phyloP scores from a whole-genome alignment of 2,329 filamentous ascomycete species.

The Exophiala bonariae region DNA sequence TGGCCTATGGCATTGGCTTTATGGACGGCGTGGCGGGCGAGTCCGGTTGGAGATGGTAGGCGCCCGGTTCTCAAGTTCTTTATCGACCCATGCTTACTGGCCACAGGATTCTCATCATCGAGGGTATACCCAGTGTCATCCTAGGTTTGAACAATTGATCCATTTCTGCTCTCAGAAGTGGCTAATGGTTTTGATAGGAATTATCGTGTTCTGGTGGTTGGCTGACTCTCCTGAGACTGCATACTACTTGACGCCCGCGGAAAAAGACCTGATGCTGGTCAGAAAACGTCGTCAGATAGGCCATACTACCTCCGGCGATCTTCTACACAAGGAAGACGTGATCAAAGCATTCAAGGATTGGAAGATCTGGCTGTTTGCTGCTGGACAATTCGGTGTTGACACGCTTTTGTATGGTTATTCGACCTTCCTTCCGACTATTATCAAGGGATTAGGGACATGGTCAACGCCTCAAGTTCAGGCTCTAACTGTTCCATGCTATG shows the following conservation, averaged over 20 bases:
- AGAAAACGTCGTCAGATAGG: conserved; percentile 53
- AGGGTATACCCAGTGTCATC: conserved; percentile 48
- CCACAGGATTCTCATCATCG: conserved; percentile 51
- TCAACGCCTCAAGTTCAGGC: conserved; percentile 67
- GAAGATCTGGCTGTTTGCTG: conserved; percentile 71
- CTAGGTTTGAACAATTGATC: too few relatives aligned
- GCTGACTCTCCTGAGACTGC: conserved; percentile 48
- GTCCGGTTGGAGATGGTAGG: conserved; percentile 48
- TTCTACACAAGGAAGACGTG: conserved; percentile 64
- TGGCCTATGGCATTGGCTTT: conserved; percentile 53
- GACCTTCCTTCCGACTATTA: conserved; percentile 78
- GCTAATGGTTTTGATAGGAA: too few relatives aligned
- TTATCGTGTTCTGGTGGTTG: conserved; percentile 46
- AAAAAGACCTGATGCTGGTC: conserved; percentile 56
- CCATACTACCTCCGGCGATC: conserved; percentile 49
- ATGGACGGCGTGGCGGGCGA: conserved; percentile 52
- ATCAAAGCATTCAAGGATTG: conserved; percentile 68
- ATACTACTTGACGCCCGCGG: conserved; percentile 41
- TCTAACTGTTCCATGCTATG: conserved; percentile 77
- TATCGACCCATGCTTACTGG: conserved; percentile 50
- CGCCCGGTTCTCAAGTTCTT: background rate
- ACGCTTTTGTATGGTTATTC: conserved; percentile 78
- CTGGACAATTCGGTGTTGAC: conserved; percentile 71
- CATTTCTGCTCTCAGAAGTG: too few relatives aligned
- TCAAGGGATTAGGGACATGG: conserved; percentile 66